Evolutionary conservation across 1,139 yeast genomes (phyloP), one percentile per base, ranked within the genome.

Genomic region (Yamadazyma sp.): DNA sequence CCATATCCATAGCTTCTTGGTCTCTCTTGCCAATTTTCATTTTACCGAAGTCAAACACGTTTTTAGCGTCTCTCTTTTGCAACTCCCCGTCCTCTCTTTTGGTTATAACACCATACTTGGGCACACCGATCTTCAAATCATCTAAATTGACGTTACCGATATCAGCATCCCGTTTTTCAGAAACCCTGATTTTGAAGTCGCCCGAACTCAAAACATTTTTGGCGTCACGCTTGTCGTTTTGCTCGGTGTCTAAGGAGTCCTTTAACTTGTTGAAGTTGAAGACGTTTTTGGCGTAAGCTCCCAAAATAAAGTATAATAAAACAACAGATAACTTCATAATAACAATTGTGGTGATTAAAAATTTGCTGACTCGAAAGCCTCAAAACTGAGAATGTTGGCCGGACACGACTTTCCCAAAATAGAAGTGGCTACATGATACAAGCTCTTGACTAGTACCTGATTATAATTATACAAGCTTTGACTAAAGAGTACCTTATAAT

Each of bases 31-130:
- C 4, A 18, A 26, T 18, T 11, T 9, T 39, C 38, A 42, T 40
- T 14, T 36, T 10, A 15, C 26, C 33, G 31, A 47, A 38, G 33
- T 47, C 41, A n/a, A 51, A 33, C 1, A 52, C 44, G 37, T 60
- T 54, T 37, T 61, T 61, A 9, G 58, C 55, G 9, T 55, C 57
- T 29, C 59, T 47, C 31, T 25, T 25, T 25, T 25, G 15, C 8
- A 25, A 25, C 6, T 4, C 28, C 14, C 9, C 28, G 15, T 25
- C 58, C 46, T 29, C 54, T 54, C 6, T 41, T 41, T n/a, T n/a
- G n/a, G n/a, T n/a, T n/a, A n/a, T n/a, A n/a, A n/a, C n/a, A n/a
- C n/a, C n/a, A n/a, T n/a, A n/a, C n/a, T n/a, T n/a, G n/a, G 33
- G 26, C 1, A 28, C 29, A 6, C 31, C 41, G 12, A 31, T 29